These are phyloP conservation scores for Venturia effusa DNA, from an alignment of 2,329 filamentous ascomycete species.

Conservation along the genomic window DNA sequence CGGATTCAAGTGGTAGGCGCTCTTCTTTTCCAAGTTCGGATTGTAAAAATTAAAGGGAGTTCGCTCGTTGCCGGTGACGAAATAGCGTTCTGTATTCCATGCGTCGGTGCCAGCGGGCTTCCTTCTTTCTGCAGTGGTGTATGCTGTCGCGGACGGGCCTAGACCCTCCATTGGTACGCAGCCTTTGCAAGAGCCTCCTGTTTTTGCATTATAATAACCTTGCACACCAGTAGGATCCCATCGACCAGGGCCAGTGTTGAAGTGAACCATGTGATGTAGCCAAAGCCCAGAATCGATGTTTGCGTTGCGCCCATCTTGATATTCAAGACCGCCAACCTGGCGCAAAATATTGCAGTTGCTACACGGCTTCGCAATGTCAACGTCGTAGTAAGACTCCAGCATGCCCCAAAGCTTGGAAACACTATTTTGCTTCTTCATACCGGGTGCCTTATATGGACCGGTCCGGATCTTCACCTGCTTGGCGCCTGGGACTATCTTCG, in stretches of 20 bases:
- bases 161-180: neutral
- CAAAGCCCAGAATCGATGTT: slow-evolving; percentile 10
- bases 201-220: neutral
- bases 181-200: neutral
- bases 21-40: neutral
- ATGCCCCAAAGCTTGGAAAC: neutral
- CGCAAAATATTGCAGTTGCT: slow-evolving; percentile 9
- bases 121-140: neutral
- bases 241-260: neutral
- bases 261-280: slow-evolving; percentile 9
- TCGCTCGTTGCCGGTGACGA: slow-evolving; percentile 9
- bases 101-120: neutral
- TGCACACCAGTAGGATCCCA: neutral
- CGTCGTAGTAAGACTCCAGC: slow-evolving; percentile 11
- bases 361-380: neutral
- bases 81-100: slow-evolving; percentile 8
- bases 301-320: slow-evolving; percentile 7
- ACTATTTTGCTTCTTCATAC: slow-evolving; percentile 1
- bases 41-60: neutral
- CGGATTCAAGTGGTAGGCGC: slow-evolving; percentile 4
- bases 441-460: slow-evolving; percentile 8
- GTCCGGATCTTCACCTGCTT: slow-evolving; percentile 8
- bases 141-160: neutral
- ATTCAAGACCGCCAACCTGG: slow-evolving; percentile 6
- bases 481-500: neutral